Base-by-base conservation (phyloP, 2,329 filamentous ascomycete species). In the Leptoxyphium fumago region DNA sequence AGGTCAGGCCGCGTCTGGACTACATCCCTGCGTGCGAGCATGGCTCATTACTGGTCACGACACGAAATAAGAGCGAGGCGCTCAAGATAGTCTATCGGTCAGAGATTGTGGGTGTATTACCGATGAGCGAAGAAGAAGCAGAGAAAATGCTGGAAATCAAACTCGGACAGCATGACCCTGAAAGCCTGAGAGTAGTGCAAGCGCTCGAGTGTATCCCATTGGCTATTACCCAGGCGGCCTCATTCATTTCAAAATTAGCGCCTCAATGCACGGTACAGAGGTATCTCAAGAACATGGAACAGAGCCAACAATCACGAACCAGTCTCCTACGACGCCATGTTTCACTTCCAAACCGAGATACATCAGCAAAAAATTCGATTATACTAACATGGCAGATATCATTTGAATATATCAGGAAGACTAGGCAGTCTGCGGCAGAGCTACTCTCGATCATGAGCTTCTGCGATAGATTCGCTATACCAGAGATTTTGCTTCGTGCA, bases 261-360 rank as follows among this genome's bases (percentile, higher is more conserved):
- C 58, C 56, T 2, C 53, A 53, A 26, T 56, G 49, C 36, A 63
- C 60, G 0, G 47, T 65, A 0, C 34, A 50, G 13, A 48, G 55
- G 15, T 74, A 73, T 43, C 45, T 71, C 2, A 42, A 56, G n/a
- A n/a, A 32, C 9, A 32, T 32, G 29, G 29, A 32, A 32, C 29
- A n/a, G n/a, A 32, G 29, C n/a, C 29, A n/a, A 10, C 9, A 9
- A 10, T 32, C 29, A 32, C 9, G 29, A n/a, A 32, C 29, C 9
- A 32, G 29, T n/a, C 29, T 32, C n/a, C 29, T 32, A 32, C 29
- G 29, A 9, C 29, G n/a, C 9, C 9, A 42, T 18, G 28, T 13
- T 2, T 9, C 10, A 2, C 43, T 51, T 10, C 39, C 41, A 2
- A n/a, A 46, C 26, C 44, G 50, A 34, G 48, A 55, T 38, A 21